Percentiles rank a stretch among this genome's conserved stretches.
Evolutionary conservation across 768 basidiomycete genomes (phyloP).

Genomic region (Amanita pseudoporphyria): DNA sequence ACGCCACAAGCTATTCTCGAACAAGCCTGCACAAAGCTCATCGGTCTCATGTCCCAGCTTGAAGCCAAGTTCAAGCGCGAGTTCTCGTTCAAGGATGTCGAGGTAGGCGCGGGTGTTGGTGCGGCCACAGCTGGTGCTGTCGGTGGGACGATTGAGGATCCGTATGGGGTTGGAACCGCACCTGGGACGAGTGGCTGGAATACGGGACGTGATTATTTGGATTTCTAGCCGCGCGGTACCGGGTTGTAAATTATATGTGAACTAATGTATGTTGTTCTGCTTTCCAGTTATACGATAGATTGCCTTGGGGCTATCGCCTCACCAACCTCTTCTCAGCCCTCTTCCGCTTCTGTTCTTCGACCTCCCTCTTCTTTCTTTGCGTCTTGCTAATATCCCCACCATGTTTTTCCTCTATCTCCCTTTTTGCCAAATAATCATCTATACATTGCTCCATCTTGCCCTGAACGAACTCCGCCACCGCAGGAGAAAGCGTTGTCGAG

Average conservation of each 20-base stretch:
- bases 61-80: slow-evolving; percentile 76
- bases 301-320: not conserved
- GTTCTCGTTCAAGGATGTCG: slow-evolving; percentile 70
- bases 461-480: slow-evolving; percentile 30
- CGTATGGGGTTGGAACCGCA: slow-evolving; percentile 25
- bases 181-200: slow-evolving; percentile 26
- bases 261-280: not conserved
- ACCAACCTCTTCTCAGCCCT: slow-evolving; percentile 18
- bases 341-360: slow-evolving; percentile 30
- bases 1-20: slow-evolving; percentile 81
- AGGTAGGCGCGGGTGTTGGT: slow-evolving; percentile 25
- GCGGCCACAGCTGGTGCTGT: slow-evolving; percentile 6
- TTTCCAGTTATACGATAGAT: not conserved
- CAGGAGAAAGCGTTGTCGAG: not conserved
- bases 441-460: slow-evolving; percentile 66
- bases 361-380: slow-evolving; percentile 53
- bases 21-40: slow-evolving; percentile 74
- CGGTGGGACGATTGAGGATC: slow-evolving; percentile 26
- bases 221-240: no score
- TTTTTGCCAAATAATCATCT: slow-evolving; percentile 36
- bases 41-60: slow-evolving; percentile 56
- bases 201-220: slow-evolving; percentile 29
- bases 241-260: no score
- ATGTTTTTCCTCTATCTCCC: slow-evolving; percentile 38
- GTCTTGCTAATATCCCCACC: slow-evolving; percentile 58